Conservation (phyloP, 2,329 filamentous ascomycete species). For the Penicillium sp. region DNA sequence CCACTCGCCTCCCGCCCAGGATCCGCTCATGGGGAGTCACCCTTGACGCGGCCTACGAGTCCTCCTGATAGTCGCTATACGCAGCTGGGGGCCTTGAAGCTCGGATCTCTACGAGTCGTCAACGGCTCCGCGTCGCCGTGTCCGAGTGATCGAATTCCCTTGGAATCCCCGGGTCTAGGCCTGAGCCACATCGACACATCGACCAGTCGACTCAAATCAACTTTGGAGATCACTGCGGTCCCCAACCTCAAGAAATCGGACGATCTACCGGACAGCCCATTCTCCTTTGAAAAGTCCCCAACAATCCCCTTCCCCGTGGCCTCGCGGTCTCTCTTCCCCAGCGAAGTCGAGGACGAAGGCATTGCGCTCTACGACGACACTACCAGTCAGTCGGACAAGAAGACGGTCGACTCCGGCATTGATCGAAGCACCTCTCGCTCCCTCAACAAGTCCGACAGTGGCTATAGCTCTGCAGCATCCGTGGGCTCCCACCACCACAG, state of each 20-base stretch:
- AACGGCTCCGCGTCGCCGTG: slow-evolving; percentile 36
- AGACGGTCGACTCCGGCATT: slow-evolving; percentile 5
- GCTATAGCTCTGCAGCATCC: slow-evolving; percentile 35
- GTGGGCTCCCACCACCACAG: slow-evolving; percentile 23
- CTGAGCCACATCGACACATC: slow-evolving; percentile 9
- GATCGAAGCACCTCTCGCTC: slow-evolving; percentile 18
- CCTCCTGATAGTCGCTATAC: slow-evolving; percentile 31
- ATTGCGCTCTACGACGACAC: slow-evolving; percentile 16
- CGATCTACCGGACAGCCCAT: slow-evolving; percentile 27
- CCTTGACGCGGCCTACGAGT: slow-evolving; percentile 20
- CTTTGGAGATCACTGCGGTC: slow-evolving; percentile 17
- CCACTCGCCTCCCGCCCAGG: slow-evolving; percentile 15
- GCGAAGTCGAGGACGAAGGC: slow-evolving; percentile 19
- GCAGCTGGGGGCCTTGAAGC: slow-evolving; percentile 36
- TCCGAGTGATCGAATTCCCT: slow-evolving; percentile 29
- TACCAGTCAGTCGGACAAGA: slow-evolving; percentile 11
- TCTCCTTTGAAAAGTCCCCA: slow-evolving; percentile 32
- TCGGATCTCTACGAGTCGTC: slow-evolving; percentile 37
- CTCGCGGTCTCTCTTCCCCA: slow-evolving; percentile 10
- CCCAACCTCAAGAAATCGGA: slow-evolving; percentile 14
- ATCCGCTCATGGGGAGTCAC: slow-evolving; percentile 5
- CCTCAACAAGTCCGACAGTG: slow-evolving; percentile 33
- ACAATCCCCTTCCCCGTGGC: slow-evolving; percentile 11
- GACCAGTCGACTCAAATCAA: slow-evolving; percentile 5
- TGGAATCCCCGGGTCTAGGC: slow-evolving; percentile 15